Evolutionary conservation across 176 grass and related monocot species (phyloP).

Genomic region (Miscanthus lutarioriparius): DNA sequence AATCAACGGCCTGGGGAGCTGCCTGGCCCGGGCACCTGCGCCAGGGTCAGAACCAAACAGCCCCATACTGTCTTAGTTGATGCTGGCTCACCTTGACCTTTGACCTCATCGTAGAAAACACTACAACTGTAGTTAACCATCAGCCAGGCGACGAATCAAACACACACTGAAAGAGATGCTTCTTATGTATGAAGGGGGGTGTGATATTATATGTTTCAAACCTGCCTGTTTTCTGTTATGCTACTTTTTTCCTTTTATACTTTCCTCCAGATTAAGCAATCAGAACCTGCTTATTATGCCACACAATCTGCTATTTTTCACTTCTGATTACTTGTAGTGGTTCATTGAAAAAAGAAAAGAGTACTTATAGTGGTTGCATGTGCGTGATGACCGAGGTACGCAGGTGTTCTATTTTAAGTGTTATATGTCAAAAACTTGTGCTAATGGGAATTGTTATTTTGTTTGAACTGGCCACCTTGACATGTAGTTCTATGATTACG

Average conservation of each 20-base stretch:
- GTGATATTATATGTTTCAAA: neutral
- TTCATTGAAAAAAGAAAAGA: neutral
- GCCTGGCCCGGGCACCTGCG: too few species aligned
- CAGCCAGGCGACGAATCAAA: neutral
- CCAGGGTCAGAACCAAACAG: too few species aligned
- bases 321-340: neutral
- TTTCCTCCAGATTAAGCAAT: neutral
- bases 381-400: neutral
- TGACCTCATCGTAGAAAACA: neutral
- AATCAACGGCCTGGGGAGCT: too few species aligned
- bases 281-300: neutral
- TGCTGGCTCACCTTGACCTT: neutral
- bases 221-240: neutral
- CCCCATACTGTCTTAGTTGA: neutral
- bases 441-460: neutral
- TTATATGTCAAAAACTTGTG: neutral
- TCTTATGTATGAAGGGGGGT: neutral
- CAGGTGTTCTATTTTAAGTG: neutral
- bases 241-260: neutral
- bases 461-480: neutral
- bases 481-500: neutral
- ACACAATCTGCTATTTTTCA: neutral
- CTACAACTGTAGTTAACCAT: neutral
- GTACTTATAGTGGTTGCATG: neutral
- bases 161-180: neutral